Percentiles rank a stretch among this genome's conserved stretches.
Conservation (phyloP, 495 filamentous ascomycete species). For the Tuber melanosporum region DNA sequence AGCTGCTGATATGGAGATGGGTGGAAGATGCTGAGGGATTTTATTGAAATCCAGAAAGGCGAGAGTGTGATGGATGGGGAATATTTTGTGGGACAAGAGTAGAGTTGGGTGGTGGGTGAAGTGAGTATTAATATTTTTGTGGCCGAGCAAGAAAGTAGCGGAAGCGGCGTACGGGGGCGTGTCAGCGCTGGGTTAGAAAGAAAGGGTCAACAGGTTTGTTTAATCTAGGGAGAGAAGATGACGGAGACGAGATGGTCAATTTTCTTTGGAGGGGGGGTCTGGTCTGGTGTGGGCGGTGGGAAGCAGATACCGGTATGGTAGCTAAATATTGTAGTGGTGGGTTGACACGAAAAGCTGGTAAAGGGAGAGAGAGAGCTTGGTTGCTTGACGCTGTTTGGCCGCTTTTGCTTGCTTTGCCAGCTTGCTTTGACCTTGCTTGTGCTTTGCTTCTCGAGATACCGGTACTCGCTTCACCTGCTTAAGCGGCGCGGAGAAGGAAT, state of each 20-base stretch:
- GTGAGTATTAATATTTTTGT: constrained; percentile 39
- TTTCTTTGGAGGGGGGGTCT: neutral
- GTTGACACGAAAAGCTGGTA: neutral
- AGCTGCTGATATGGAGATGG: constrained; percentile 5
- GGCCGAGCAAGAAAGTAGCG: constrained; percentile 1
- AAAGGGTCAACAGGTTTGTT: neutral
- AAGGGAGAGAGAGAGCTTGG: neutral
- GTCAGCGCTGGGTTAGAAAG: constrained; percentile 28
- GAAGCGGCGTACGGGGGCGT: constrained; percentile 22
- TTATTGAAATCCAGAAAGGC: constrained; percentile 33
- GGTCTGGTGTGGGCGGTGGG: neutral
- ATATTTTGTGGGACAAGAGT: constrained; percentile 15
- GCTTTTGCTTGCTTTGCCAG: neutral
- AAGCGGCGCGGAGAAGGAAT: neutral
- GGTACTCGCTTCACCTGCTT: neutral
- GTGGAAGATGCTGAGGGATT: constrained; percentile 28
- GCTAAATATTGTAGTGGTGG: neutral
- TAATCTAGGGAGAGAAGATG: constrained; percentile 25
- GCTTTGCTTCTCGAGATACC: neutral
- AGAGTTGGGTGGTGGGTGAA: constrained; percentile 25
- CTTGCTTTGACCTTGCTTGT: constrained; percentile 5
- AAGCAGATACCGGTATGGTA: neutral
- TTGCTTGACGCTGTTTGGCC: neutral
- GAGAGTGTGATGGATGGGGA: constrained; percentile 20
- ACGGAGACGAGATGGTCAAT: constrained; percentile 34